Conservation (phyloP, 805 yeast genomes). For the Wickerhamomyces alni region DNA sequence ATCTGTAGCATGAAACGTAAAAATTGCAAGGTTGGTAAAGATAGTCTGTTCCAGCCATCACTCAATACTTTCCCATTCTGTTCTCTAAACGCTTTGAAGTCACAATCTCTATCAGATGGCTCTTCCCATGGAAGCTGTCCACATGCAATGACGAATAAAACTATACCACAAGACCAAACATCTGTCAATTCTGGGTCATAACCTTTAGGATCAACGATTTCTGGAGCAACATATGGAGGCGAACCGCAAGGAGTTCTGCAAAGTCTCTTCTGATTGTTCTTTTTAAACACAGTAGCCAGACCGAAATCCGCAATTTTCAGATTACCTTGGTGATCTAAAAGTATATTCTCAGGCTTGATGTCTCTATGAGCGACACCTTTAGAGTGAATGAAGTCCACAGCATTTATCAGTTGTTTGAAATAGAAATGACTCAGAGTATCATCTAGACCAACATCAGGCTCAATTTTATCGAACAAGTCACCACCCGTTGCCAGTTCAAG, state of each 20-base stretch:
- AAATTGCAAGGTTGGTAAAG: constrained; percentile 42
- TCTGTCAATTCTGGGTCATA: constrained; percentile 58
- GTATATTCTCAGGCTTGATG: constrained; percentile 63
- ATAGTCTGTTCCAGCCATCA: constrained; percentile 52
- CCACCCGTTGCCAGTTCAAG: constrained; percentile 72
- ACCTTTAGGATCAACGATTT: constrained; percentile 37
- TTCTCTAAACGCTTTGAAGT: constrained; percentile 34
- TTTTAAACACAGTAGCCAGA: constrained; percentile 54
- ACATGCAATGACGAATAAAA: constrained; percentile 52
- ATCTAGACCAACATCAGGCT: constrained; percentile 67
- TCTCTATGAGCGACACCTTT: constrained; percentile 65
- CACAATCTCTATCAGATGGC: constrained; percentile 47
- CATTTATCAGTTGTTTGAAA: constrained; percentile 58
- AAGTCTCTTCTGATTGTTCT: constrained; percentile 40
- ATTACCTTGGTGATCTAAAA: constrained; percentile 58
- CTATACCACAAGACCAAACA: constrained; percentile 66
- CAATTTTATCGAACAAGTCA: constrained; percentile 72
- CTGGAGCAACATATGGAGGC: constrained; percentile 80
- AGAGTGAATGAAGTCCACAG: constrained; percentile 53
- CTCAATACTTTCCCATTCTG: constrained; percentile 40
- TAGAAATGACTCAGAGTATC: constrained; percentile 63
- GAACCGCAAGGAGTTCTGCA: constrained; percentile 60
- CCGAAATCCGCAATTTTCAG: constrained; percentile 77
- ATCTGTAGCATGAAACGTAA: constrained; percentile 48
- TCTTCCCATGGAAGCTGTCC: constrained; percentile 74